phyloP scores from a whole-genome alignment of 805 yeast species.

The Saturnispora quitensis region DNA sequence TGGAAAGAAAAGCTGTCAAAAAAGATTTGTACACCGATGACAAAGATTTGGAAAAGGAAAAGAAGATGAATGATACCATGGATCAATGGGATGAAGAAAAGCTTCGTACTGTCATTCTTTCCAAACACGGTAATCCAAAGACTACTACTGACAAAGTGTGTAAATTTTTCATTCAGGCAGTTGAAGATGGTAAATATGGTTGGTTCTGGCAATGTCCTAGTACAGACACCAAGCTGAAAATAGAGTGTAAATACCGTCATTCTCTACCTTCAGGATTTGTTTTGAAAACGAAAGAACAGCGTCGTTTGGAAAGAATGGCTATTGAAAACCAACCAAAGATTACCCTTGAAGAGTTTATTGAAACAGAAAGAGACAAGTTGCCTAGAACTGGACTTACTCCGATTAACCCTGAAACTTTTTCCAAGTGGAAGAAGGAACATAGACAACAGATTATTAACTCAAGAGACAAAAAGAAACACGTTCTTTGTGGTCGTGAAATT shows the following conservation, averaged over 20 bases:
- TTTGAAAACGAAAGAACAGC: conserved; percentile 93
- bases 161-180: conserved; percentile 91
- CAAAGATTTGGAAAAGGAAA: conserved; percentile 39
- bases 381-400: conserved; percentile 75
- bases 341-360: conserved; percentile 91
- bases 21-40: conserved; percentile 89
- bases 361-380: conserved; percentile 80
- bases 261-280: conserved; percentile 96
- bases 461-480: conserved; percentile 19
- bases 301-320: conserved; percentile 79
- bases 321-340: conserved; percentile 79
- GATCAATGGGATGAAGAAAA: conserved; percentile 97
- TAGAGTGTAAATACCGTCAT: conserved; percentile 85
- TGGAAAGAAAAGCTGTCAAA: conserved; percentile 84
- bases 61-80: conserved; percentile 77
- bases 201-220: conserved; percentile 99
- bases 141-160: conserved; percentile 94
- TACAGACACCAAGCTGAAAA: conserved; percentile 51
- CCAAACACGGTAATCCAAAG: conserved; percentile 90
- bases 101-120: conserved; percentile 71
- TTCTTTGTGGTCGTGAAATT: conserved; percentile 59
- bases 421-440: conserved; percentile 73
- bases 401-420: conserved; percentile 72
- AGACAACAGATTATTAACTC: conserved; percentile 41
- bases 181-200: conserved; percentile 94